Conservation (phyloP, 1,284 basidiomycete species). For the Naganishia cerealis region DNA sequence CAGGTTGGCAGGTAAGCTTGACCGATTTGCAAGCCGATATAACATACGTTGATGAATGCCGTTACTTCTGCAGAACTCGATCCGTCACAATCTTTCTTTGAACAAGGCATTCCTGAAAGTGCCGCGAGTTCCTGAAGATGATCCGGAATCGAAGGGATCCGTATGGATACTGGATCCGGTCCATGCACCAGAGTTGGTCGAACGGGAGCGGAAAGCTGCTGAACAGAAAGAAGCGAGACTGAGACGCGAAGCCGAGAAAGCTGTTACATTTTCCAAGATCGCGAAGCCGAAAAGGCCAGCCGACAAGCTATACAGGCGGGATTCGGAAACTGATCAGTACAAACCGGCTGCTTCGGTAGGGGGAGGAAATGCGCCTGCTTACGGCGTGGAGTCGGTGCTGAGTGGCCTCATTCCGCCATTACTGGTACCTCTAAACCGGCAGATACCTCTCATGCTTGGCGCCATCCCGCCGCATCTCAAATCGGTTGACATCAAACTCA, state of each 20-base stretch:
- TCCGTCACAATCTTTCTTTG: conserved; percentile 85
- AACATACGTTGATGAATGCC: not conserved
- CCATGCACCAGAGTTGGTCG: conserved; percentile 52
- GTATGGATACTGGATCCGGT: conserved; percentile 83
- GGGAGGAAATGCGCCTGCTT: not conserved
- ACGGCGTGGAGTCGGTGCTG: conserved; percentile 10
- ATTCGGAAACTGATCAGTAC: conserved; percentile 10
- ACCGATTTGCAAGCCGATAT: not conserved
- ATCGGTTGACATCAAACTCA: conserved; percentile 23
- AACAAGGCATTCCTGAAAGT: conserved; percentile 83
- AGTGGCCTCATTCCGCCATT: conserved; percentile 17
- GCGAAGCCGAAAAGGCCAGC: conserved; percentile 22
- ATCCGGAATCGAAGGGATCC: conserved; percentile 77
- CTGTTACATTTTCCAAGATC: conserved; percentile 27
- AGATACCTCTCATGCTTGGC: conserved; percentile 64
- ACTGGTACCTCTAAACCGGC: conserved; percentile 29
- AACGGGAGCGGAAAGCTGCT: conserved; percentile 51
- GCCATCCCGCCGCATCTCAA: conserved; percentile 56
- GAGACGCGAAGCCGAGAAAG: conserved; percentile 44
- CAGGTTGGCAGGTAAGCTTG: conserved; percentile 76
- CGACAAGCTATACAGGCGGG: not conserved
- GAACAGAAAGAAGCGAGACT: conserved; percentile 51
- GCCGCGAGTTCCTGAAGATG: conserved; percentile 74
- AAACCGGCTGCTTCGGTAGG: conserved; percentile 13
- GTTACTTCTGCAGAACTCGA: conserved; percentile 67